These are phyloP conservation scores for Rosa persica DNA, from an alignment of 306 rosid species.

Conservation along the genomic window DNA sequence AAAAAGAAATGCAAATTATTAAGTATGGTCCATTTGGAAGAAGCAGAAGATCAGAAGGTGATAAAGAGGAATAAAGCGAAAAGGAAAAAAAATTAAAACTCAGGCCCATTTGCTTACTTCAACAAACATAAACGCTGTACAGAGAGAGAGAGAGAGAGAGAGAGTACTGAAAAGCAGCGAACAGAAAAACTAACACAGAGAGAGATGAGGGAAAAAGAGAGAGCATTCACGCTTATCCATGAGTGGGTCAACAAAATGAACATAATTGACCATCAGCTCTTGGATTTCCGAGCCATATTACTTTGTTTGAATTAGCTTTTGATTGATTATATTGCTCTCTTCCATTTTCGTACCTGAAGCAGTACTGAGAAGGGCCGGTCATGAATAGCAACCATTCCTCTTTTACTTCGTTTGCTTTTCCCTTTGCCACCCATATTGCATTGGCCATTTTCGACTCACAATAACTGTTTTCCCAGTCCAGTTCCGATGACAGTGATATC, in stretches of 20 bases:
- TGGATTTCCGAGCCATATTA: constrained; percentile 58
- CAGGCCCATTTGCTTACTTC: constrained; percentile 21
- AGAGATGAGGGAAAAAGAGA: constrained; percentile 4
- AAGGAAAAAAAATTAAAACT: constrained; percentile 26
- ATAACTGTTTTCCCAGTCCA: constrained; percentile 39
- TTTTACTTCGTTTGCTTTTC: constrained; percentile 36
- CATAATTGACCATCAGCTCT: constrained; percentile 19
- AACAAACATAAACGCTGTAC: constrained; percentile 1
- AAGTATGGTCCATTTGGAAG: constrained; percentile 34
- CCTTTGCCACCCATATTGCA: constrained; percentile 38
- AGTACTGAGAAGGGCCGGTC: constrained; percentile 1
- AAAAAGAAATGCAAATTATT: constrained; percentile 17
- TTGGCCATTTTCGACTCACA: constrained; percentile 43
- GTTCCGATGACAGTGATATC: constrained; percentile 33
- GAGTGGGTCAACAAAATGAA: constrained; percentile 36
- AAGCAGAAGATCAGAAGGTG: constrained; percentile 33
- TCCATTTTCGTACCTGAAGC: constrained; percentile 29
- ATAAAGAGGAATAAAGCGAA: constrained; percentile 33
- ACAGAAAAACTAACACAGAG: not conserved
- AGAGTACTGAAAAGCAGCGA: not conserved
- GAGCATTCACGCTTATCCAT: constrained; percentile 30
- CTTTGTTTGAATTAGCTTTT: not conserved
- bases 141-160: not conserved
- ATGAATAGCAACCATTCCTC: constrained; percentile 36
- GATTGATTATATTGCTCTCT: constrained; percentile 24